Evolutionary conservation across 1,139 yeast species (phyloP).

Genomic region (Yamadazyma triangularis): DNA sequence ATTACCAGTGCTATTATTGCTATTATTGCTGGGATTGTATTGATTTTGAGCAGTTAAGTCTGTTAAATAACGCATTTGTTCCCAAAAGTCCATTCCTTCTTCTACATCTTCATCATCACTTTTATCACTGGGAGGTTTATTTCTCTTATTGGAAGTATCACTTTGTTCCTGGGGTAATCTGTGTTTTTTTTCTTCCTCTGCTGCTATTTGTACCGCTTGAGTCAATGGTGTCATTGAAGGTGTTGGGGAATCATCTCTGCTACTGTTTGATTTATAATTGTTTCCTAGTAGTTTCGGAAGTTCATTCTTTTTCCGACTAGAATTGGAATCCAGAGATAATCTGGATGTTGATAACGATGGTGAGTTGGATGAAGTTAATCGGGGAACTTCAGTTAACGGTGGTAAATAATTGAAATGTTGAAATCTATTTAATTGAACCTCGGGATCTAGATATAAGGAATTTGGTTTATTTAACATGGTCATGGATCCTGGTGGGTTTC

Average conservation of each 20-base stretch:
- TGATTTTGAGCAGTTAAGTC: constrained; percentile 16
- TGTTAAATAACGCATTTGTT: constrained; percentile 53
- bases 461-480: not conserved
- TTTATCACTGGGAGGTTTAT: constrained; percentile 8
- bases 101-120: constrained; percentile 20
- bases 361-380: constrained; percentile 53
- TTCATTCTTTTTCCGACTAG: not conserved
- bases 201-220: constrained; percentile 41
- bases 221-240: constrained; percentile 34
- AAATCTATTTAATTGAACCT: constrained; percentile 52
- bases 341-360: constrained; percentile 25
- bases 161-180: constrained; percentile 5
- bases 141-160: constrained; percentile 5
- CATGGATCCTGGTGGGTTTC: constrained; percentile 25
- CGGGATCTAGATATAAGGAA: constrained; percentile 43
- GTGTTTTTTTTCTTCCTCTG: constrained; percentile 24
- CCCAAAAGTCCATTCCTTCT: constrained; percentile 65
- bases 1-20: too few species aligned
- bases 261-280: too few species aligned
- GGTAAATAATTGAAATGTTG: constrained; percentile 74
- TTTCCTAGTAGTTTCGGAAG: not conserved
- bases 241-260: constrained; percentile 12
- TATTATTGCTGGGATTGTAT: constrained; percentile 3
- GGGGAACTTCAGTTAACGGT: constrained; percentile 68
- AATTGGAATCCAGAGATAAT: constrained; percentile 1